A percentile compares a stretch with the other conserved stretches of the same genome.
Conservation (phyloP, 768 basidiomycete species). For the Kwoniella botswanensis region DNA sequence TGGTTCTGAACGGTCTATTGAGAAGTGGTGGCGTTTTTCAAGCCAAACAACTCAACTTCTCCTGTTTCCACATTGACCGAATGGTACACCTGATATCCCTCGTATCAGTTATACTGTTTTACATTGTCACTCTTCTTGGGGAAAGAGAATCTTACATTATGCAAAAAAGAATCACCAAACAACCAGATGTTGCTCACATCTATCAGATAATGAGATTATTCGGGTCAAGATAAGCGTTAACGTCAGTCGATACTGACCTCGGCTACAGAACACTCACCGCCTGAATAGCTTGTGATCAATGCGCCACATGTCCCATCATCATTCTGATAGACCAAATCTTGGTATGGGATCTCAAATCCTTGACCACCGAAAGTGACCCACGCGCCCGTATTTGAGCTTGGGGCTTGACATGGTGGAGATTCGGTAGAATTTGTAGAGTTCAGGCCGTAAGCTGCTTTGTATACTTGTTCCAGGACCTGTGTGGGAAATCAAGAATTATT, state of each 20-base stretch:
- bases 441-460: background rate
- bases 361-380: constrained; percentile 2
- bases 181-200: constrained; percentile 1
- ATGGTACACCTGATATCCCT: constrained; percentile 1
- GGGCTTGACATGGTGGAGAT: background rate
- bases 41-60: constrained; percentile 6
- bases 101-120: background rate
- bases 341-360: constrained; percentile 7
- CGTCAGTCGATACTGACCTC: no score
- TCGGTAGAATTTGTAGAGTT: background rate
- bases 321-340: constrained; percentile 1
- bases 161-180: constrained; percentile 23
- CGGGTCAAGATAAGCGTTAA: no score
- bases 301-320: background rate
- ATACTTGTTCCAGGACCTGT: background rate
- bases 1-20: background rate
- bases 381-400: background rate
- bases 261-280: background rate
- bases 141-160: constrained; percentile 19
- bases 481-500: background rate
- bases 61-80: constrained; percentile 15
- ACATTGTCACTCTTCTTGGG: background rate
- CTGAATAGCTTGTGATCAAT: constrained; percentile 6
- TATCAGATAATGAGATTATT: background rate
- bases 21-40: background rate